Evolutionary conservation across 768 basidiomycete species (phyloP).

Genomic region (Lanmaoa rubissima): DNA sequence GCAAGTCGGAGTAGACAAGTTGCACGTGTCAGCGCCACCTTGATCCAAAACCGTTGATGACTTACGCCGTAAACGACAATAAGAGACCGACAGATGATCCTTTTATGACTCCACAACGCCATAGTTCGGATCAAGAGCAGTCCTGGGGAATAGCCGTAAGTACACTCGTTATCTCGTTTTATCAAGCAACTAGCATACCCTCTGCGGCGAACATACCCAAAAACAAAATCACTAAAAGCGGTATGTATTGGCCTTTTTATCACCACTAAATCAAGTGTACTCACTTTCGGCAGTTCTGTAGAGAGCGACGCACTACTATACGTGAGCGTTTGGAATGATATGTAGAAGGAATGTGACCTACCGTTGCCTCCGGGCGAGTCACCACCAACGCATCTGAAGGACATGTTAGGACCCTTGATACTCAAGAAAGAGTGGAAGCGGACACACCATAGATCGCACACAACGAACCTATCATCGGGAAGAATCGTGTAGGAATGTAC

Average conservation of each 20-base stretch:
- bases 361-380: not conserved
- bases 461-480: conserved; percentile 1
- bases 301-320: conserved; percentile 2
- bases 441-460: conserved; percentile 8
- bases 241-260: not conserved
- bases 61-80: not conserved
- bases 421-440: not conserved
- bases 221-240: conserved; percentile 3
- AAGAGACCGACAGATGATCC: not conserved
- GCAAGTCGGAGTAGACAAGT: not conserved
- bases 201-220: conserved; percentile 6
- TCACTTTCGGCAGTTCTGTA: conserved; percentile 10
- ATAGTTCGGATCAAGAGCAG: conserved; percentile 12
- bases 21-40: not conserved
- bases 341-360: not conserved
- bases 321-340: not conserved
- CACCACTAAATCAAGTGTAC: not conserved
- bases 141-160: conserved; percentile 1
- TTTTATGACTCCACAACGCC: conserved; percentile 6
- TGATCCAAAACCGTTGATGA: not conserved
- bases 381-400: not conserved
- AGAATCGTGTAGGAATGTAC: conserved; percentile 12
- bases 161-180: not conserved
- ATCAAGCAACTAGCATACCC: not conserved
- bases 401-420: not conserved